Base-by-base conservation (phyloP, 768 basidiomycete species). In the Pleurotus giganteus region DNA sequence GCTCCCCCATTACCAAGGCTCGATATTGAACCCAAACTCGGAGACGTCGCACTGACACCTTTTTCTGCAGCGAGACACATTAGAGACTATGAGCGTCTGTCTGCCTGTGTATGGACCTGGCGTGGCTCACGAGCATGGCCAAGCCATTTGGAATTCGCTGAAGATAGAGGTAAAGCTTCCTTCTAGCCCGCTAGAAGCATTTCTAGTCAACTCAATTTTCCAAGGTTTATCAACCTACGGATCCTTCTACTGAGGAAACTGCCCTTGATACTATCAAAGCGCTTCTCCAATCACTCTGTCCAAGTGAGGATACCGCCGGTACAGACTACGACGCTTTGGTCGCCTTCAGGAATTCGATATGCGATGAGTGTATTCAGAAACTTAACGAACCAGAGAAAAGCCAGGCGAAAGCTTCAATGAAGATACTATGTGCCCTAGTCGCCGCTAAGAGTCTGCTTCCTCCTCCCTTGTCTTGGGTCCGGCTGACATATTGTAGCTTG, bases 151-250 rank as follows among this genome's bases (percentile, higher is more conserved):
- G 93, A 94, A 88, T 67, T 79, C 87, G 0, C 68, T 98, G 29
- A 96, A 93, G 66, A 77, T 98, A 23, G 97, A 98, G 80, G 95
- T 90, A 55, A 53, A 53, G 17, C 12, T n/a, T 26, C 19, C 11
- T 15, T 27, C 15, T 49, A 7, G 5, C 56, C 31, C 23, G 9
- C 21, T n/a, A 36, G 2, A 23, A 56, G 23, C 24, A 52, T 42
- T 36, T 7, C 12, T 17, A 31, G 3, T 53, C 61, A 43, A 24
- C 24, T 21, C 31, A 34, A 37, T 12, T 43, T 47, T 15, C 42
- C 17, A 59, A 98, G 94, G 89, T 98, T 31, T 91, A 98, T 69
- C 94, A 98, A 76, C 91, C 96, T 0, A 88, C 85, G 1, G 95
- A 98, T 65, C 49, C 71, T 4, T 70, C 80, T 28, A 91, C 89